Base-by-base conservation (phyloP, 2,329 filamentous ascomycete genomes). In the Sclerotiophoma versabilis region DNA sequence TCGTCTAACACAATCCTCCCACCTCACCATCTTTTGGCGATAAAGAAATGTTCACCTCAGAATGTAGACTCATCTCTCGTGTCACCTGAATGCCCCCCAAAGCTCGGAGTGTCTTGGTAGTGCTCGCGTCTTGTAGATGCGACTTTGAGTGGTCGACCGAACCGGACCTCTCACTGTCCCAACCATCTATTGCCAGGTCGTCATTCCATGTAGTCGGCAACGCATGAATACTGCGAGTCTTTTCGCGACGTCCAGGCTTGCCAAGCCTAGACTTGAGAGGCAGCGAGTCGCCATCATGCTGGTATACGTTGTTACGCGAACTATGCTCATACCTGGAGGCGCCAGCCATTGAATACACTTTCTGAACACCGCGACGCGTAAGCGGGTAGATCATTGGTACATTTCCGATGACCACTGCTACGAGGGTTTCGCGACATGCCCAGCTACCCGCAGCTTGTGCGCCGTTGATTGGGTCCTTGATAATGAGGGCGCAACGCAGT, bases 371-470 rank as follows among this genome's bases (percentile, higher is more conserved):
- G 45, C 58, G 57, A 15, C 53, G 57, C n/a, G 62, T 38, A 11
- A 59, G 44, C 22, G 61, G 59, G 57, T 78, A 78, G 46, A 79
- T 74, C 68, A 79, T 76, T 2, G 78, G 78, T 5, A 73, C 39
- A 58, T 80, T 79, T 45, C 70, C 70, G 50, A 80, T 74, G 19
- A 79, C 56, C 10, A 79, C 75, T 12, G 77, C 77, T 42, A 79
- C 74, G 42, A 80, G 79, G 29, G 77, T 77, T 60, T 79, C 77
- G 46, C 78, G 77, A 29, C 72, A 74, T 45, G 77, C 75, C 77
- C 77, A 80, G 62, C 68, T 75, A 5, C 56, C 59, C 11, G 76
- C 76, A 62, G 75, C 71, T 51, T 71, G 57, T 42, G 77, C 74
- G 42, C 76, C 76, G 43, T 75, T 70, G 42, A 71, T 62, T 26